Conservation (phyloP, 179 eudicot genomes). For the Spergularia azorica region DNA sequence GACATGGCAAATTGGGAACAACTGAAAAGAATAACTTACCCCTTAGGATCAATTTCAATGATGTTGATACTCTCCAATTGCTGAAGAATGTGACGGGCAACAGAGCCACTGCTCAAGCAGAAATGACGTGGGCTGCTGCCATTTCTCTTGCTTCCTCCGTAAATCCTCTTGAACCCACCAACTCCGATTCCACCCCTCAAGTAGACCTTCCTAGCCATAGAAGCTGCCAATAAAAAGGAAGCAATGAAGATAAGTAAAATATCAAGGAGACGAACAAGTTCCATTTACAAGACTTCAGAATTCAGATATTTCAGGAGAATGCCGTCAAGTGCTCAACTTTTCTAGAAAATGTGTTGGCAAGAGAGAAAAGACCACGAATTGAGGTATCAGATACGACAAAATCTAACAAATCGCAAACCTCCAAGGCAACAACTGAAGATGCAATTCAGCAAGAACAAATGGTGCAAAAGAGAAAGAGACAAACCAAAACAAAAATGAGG, state of each 20-base stretch:
- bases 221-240: conserved; percentile 40
- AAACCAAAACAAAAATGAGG: too few species aligned
- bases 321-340: too few species aligned
- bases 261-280: too few species aligned
- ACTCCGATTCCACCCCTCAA: conserved; percentile 83
- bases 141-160: conserved; percentile 83
- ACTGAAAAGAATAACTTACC: conserved; percentile 44
- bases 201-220: conserved; percentile 82
- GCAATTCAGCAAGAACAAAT: too few species aligned
- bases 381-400: too few species aligned
- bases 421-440: too few species aligned
- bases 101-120: conserved; percentile 72
- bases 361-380: too few species aligned
- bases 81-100: conserved; percentile 79
- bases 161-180: conserved; percentile 71
- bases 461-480: too few species aligned
- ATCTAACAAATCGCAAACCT: too few species aligned
- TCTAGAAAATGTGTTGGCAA: too few species aligned
- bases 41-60: conserved; percentile 64
- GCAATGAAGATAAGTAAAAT: neutral
- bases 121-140: conserved; percentile 84
- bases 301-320: too few species aligned
- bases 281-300: too few species aligned
- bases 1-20: neutral
- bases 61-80: conserved; percentile 61